A percentile compares a stretch with the other conserved stretches of the same genome.
phyloP scores from a whole-genome alignment of 306 rosid species.

The Cajanus cajan region DNA sequence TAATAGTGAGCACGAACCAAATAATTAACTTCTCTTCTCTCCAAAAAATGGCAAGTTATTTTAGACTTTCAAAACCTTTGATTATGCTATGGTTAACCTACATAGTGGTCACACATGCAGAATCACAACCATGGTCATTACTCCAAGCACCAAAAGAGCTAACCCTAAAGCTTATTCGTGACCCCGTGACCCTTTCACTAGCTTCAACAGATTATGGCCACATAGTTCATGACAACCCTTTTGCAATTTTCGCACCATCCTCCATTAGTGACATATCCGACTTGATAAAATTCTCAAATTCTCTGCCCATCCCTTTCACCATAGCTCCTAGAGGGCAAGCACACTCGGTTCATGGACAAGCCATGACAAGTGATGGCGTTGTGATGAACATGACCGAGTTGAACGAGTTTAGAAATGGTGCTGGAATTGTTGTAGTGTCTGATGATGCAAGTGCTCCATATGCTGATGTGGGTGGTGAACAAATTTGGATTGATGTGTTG shows the following conservation, averaged over 20 bases:
- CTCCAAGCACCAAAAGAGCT: slow-evolving; percentile 37
- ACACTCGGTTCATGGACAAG: slow-evolving; percentile 80
- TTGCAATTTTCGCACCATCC: slow-evolving; percentile 51
- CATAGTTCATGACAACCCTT: slow-evolving; percentile 41
- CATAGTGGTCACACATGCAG: neutral
- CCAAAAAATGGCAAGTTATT: slow-evolving; percentile 5
- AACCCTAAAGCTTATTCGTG: slow-evolving; percentile 38
- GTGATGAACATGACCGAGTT: slow-evolving; percentile 73
- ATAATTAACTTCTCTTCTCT: neutral
- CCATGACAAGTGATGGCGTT: slow-evolving; percentile 61
- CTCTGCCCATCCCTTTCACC: slow-evolving; percentile 37
- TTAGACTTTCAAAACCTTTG: neutral
- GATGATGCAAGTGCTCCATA: slow-evolving; percentile 13
- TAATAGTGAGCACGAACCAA: slow-evolving; percentile 7
- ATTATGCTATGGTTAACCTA: slow-evolving; percentile 19
- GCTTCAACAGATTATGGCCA: slow-evolving; percentile 76
- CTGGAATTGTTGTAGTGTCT: slow-evolving; percentile 42
- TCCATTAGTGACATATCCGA: slow-evolving; percentile 42
- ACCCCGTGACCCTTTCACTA: slow-evolving; percentile 33
- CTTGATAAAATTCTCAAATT: slow-evolving; percentile 46
- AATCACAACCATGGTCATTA: slow-evolving; percentile 23
- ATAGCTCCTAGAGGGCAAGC: slow-evolving; percentile 75
- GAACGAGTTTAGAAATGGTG: slow-evolving; percentile 3
- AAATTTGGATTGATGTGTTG: slow-evolving; percentile 75
- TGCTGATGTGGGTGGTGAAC: slow-evolving; percentile 83